Evolutionary conservation across 768 basidiomycete species (phyloP).

Genomic region (Amanita inopinata): DNA sequence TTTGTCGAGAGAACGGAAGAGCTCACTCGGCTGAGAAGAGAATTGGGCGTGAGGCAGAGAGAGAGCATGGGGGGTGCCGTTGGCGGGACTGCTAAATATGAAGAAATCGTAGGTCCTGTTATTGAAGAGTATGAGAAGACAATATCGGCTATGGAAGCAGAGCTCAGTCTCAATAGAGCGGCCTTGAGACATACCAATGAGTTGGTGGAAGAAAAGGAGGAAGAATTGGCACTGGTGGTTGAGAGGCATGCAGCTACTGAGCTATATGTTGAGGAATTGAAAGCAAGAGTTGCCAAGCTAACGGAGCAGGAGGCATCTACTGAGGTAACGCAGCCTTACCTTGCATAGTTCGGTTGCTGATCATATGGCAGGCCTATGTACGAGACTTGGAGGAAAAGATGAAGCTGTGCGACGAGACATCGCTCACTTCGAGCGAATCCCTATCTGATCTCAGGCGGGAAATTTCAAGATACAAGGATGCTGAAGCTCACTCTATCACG

Average conservation of each 20-base stretch:
- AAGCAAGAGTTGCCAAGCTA: constrained; percentile 69
- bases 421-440: constrained; percentile 65
- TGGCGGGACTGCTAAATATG: constrained; percentile 69
- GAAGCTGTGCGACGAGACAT: constrained; percentile 74
- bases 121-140: constrained; percentile 99
- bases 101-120: constrained; percentile 93
- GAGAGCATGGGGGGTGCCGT: constrained; percentile 47
- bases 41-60: constrained; percentile 69
- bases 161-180: constrained; percentile 78
- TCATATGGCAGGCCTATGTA: constrained; percentile 65
- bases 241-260: constrained; percentile 73
- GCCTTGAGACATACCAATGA: constrained; percentile 88
- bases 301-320: constrained; percentile 84
- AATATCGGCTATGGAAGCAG: constrained; percentile 89
- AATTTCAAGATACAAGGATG: constrained; percentile 65
- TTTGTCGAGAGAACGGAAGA: constrained; percentile 87
- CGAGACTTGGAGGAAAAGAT: constrained; percentile 91
- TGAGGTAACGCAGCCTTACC: constrained; percentile 47
- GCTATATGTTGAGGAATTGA: constrained; percentile 80
- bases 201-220: constrained; percentile 86
- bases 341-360: constrained; percentile 9
- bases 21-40: constrained; percentile 68
- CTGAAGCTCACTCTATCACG: constrained; percentile 57
- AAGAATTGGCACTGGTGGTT: constrained; percentile 54
- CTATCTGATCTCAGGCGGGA: constrained; percentile 80